These are phyloP conservation scores for Meira miltonrushii DNA, from an alignment of 1,284 basidiomycete genomes.

Conservation along the genomic window DNA sequence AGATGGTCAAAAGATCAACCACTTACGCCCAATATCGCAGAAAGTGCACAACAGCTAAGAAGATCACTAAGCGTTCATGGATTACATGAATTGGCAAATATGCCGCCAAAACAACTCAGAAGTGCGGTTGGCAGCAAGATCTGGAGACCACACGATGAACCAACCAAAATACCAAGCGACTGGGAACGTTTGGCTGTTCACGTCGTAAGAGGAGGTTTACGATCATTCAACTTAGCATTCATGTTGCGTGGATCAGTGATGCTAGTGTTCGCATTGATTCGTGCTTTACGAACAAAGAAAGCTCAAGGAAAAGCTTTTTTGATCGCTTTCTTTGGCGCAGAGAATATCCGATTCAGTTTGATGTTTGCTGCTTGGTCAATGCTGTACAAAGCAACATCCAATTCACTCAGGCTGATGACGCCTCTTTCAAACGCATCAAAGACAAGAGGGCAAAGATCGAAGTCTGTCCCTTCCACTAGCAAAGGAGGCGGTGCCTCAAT, in stretches of 20 bases:
- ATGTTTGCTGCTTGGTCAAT: conserved; percentile 45
- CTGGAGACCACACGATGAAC: conserved; percentile 49
- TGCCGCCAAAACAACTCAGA: conserved; percentile 35
- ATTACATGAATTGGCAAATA: conserved; percentile 42
- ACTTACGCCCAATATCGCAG: conserved; percentile 44
- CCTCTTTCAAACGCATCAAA: conserved; percentile 14
- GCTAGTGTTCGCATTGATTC: conserved; percentile 42
- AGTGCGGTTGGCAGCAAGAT: conserved; percentile 43
- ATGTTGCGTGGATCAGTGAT: conserved; percentile 37
- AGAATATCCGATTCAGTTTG: conserved; percentile 43
- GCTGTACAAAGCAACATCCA: conserved; percentile 48
- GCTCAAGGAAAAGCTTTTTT: conserved; percentile 24
- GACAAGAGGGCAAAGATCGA: neutral
- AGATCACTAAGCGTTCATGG: conserved; percentile 39
- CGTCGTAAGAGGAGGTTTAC: conserved; percentile 37
- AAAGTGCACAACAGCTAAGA: conserved; percentile 42
- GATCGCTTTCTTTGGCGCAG: conserved; percentile 30
- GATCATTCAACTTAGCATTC: conserved; percentile 43
- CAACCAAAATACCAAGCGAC: conserved; percentile 37
- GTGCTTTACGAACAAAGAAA: conserved; percentile 33
- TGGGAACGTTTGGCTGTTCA: conserved; percentile 49
- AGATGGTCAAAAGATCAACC: conserved; percentile 9
- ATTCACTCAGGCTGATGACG: conserved; percentile 45
- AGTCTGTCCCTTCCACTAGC: neutral
- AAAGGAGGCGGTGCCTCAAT: conserved; percentile 1